Percentiles rank a stretch among this genome's conserved stretches.
These are phyloP conservation scores for Daldinia eschscholtzii DNA, from an alignment of 2,329 filamentous ascomycete species.

Conservation along the genomic window DNA sequence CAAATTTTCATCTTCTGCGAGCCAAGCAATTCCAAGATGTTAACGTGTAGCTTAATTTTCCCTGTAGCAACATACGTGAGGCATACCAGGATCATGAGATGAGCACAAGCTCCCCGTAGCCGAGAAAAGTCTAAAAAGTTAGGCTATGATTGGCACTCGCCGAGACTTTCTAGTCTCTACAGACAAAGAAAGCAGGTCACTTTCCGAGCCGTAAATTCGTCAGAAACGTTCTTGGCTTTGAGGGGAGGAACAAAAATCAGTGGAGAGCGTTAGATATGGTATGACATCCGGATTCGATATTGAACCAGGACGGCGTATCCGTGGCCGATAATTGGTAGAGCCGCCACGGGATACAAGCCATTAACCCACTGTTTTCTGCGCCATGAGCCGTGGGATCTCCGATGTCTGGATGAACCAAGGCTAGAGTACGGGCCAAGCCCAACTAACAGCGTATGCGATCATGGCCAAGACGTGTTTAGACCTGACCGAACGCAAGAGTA, in stretches of 20 bases:
- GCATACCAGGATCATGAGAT: neutral
- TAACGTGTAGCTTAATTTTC: neutral
- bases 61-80: neutral
- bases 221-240: neutral
- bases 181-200: neutral
- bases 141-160: neutral
- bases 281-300: neutral
- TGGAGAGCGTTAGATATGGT: neutral
- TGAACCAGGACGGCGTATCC: neutral
- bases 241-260: neutral
- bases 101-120: neutral
- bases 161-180: neutral
- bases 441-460: conserved; percentile 13
- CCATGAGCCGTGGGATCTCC: neutral
- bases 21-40: neutral
- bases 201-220: neutral
- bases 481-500: neutral
- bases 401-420: neutral
- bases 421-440: neutral
- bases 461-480: conserved; percentile 3
- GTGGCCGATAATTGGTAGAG: neutral
- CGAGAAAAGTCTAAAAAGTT: neutral
- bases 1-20: neutral
- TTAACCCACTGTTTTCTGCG: neutral
- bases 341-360: neutral